A percentile compares a stretch with the other conserved stretches of the same genome.
Conservation (phyloP, 805 yeast species). For the Spathaspora passalidarum region DNA sequence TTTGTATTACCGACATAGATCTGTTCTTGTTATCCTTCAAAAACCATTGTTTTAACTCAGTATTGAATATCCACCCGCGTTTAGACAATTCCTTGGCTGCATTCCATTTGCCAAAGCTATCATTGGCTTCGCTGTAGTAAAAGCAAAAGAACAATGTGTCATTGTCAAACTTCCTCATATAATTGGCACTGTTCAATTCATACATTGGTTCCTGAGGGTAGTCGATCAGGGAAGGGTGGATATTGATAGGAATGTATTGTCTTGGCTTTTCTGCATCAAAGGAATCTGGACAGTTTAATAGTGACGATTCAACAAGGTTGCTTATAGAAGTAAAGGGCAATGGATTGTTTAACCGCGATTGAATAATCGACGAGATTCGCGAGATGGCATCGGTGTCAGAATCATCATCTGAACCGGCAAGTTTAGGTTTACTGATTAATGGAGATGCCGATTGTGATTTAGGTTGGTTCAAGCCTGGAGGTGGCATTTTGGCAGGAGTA, state of each 20-base stretch:
- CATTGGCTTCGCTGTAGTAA: constrained; percentile 60
- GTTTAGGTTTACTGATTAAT: constrained; percentile 6
- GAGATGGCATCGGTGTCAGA: constrained; percentile 11
- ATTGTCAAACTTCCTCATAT: constrained; percentile 70
- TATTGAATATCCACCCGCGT: constrained; percentile 82
- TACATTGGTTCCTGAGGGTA: constrained; percentile 85
- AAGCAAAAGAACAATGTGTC: constrained; percentile 92
- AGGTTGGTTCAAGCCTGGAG: constrained; percentile 17
- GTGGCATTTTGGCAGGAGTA: constrained; percentile 10
- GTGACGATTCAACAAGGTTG: constrained; percentile 68
- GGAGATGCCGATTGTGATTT: constrained; percentile 27
- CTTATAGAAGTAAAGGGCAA: constrained; percentile 52
- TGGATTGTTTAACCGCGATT: constrained; percentile 47
- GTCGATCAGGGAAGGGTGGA: constrained; percentile 85
- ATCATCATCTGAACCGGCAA: constrained; percentile 10
- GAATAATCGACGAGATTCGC: constrained; percentile 24
- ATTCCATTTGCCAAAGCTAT: constrained; percentile 35
- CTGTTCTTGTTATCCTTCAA: constrained; percentile 55
- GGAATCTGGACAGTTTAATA: constrained; percentile 90
- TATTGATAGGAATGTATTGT: constrained; percentile 70
- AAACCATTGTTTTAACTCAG: constrained; percentile 76
- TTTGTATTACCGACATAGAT: constrained; percentile 19
- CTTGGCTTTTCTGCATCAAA: constrained; percentile 84
- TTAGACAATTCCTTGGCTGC: constrained; percentile 78
- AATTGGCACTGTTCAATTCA: constrained; percentile 56